Evolutionary conservation across 345 rosid species (phyloP).

Genomic region (Arabis alpina): DNA sequence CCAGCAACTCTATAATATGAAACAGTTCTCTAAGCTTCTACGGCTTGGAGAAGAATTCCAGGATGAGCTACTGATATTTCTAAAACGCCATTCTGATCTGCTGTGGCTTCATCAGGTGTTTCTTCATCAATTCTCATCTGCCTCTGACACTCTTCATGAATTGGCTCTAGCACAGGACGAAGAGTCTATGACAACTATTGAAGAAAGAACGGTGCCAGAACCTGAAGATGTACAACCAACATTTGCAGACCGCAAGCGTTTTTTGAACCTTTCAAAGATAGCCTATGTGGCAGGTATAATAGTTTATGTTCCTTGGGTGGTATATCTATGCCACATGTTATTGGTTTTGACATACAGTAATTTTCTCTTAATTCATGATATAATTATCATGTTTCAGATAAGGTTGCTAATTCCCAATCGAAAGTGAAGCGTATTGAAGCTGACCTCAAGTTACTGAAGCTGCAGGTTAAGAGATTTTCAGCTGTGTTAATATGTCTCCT

Average conservation of each 20-base stretch:
- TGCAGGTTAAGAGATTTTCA: conserved; percentile 60
- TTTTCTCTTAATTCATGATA: conserved; percentile 4
- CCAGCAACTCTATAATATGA: conserved; percentile 64
- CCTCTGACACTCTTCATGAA: conserved; percentile 85
- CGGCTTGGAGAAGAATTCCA: conserved; percentile 97
- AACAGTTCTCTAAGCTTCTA: conserved; percentile 77
- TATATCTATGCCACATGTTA: not conserved
- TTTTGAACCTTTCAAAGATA: conserved; percentile 85
- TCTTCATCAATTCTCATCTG: conserved; percentile 82
- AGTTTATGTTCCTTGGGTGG: not conserved
- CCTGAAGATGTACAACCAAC: conserved; percentile 46
- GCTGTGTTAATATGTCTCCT: conserved; percentile 16
- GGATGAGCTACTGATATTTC: conserved; percentile 71
- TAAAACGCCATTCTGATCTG: conserved; percentile 66
- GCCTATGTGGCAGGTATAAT: conserved; percentile 76
- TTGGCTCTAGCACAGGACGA: conserved; percentile 76
- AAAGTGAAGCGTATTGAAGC: conserved; percentile 80
- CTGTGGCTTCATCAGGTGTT: conserved; percentile 90
- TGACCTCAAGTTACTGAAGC: conserved; percentile 79
- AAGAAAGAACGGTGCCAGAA: conserved; percentile 49
- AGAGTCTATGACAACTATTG: conserved; percentile 44
- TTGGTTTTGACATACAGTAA: not conserved
- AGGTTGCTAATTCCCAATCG: conserved; percentile 52
- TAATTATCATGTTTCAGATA: conserved; percentile 33
- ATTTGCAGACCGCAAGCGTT: conserved; percentile 70